Evolutionary conservation across 2,329 filamentous ascomycete species (phyloP), one percentile per base, ranked within the genome.

Genomic region (Trichoderma harzianum): DNA sequence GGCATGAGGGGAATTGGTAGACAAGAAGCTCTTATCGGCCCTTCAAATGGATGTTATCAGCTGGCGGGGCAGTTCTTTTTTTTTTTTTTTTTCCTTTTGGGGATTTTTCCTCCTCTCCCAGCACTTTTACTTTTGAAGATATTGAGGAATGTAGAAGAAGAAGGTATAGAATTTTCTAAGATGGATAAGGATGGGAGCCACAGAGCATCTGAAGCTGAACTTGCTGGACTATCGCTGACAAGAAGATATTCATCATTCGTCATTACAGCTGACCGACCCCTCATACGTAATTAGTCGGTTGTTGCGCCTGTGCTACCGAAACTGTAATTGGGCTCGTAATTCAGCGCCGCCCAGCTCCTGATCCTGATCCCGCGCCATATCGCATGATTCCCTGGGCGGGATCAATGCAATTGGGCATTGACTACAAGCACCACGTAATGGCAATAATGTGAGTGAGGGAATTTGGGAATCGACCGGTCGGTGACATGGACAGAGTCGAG

Each of bases 11-110:
- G 67, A 61, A 58, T 65, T 58, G 65, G 36, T n/a, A 60, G 68
- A 68, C 58, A 30, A n/a, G 71, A 72, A 72, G 71, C 71, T 72
- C 71, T 72, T 72, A 72, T 72, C 71, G 71, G 70, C 55, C 64
- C 64, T 68, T 61, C 30, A 32, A 47, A 47, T 57, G 24, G 26
- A 39, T 34, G 39, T 60, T 72, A 72, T 72, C 71, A 65, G 71
- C 30, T 72, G 71, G 71, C 71, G 71, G 71, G 71, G 71, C 61
- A 61, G 28, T 66, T 58, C n/a, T 39, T 55, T 70, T 71, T 71
- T 66, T 71, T 70, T n/a, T n/a, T n/a, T 36, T 28, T 10, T 36
- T 16, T 4, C n/a, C 12, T 14, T 2, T 55, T 36, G 36, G 36
- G 16, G 39, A 10, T 5, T 43, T 43, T 11, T 30, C 43, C 18